Base-by-base conservation (phyloP, 2,329 filamentous ascomycete species). In the Aspergillus unguis region DNA sequence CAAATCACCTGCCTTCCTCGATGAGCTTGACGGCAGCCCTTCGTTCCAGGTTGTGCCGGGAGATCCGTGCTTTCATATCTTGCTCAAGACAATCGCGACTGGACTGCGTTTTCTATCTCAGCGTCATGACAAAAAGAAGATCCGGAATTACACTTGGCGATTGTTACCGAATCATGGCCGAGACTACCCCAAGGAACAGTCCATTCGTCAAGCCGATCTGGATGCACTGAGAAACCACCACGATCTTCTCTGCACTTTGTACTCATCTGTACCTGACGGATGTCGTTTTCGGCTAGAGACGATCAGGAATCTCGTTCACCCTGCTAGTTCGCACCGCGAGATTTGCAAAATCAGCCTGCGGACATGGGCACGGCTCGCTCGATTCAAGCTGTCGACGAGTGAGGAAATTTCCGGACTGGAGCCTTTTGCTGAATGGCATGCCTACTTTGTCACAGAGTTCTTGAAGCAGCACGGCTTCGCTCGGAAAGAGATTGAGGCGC, bases 141-240 rank as follows among this genome's bases (percentile, higher is more conserved):
- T 85, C 45, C 75, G 75, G 11, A 80, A 80, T 52, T 76, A 83
- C 49, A 76, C 79, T 3, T 83, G 79, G 72, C 77, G 83, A 26
- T 73, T 81, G 26, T 73, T 84, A 31, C 83, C 83, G 3, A 85
- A 84, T 52, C 81, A 85, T 62, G 80, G 80, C 3, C 77, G 81
- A n/a, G 76, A 71, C 5, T 83, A 83, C 63, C 80, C 76, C 1
- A 85, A 84, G 61, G 82, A 85, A 28, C 71, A 80, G 53, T 67
- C 74, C 4, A 64, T 85, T 10, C 73, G 72, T 29, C 73, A 78
- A 48, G 73, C 77, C 51, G 81, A 82, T 56, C 67, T 85, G 9
- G 76, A 80, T 47, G 80, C 82, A 1, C 67, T 85, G 42, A 76
- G 81, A 44, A 85, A 85, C 58, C 81, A 85, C 53, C 81, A 84